Evolutionary conservation across 2,329 filamentous ascomycete species (phyloP).

Genomic region (Coniosporium tulheliwenetii): DNA sequence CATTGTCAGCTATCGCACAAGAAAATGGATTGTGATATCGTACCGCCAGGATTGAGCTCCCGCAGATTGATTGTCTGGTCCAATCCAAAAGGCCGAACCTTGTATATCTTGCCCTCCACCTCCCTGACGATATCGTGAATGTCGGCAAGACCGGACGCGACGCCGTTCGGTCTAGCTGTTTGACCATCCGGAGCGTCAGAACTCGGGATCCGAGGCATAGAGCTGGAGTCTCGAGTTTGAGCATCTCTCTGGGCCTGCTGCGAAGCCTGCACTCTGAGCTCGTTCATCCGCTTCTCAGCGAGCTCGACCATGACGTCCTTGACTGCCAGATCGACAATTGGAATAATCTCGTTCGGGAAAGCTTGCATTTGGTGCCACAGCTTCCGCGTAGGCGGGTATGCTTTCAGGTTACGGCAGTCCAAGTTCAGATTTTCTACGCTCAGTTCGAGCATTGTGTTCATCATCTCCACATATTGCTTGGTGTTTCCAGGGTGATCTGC

Average conservation of each 20-base stretch:
- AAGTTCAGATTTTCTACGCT: constrained; percentile 75
- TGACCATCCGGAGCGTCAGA: constrained; percentile 45
- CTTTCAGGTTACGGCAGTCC: constrained; percentile 75
- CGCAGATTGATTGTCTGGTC: constrained; percentile 80
- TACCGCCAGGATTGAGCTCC: constrained; percentile 77
- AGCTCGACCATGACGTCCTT: constrained; percentile 90
- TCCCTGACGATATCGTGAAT: constrained; percentile 60
- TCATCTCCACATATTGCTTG: constrained; percentile 68
- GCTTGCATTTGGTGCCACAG: constrained; percentile 89
- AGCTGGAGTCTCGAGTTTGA: constrained; percentile 18
- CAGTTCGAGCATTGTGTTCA: constrained; percentile 82
- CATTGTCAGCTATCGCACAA: constrained; percentile 10
- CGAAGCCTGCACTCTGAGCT: constrained; percentile 39
- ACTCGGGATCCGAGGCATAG: constrained; percentile 43
- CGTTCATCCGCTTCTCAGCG: constrained; percentile 63
- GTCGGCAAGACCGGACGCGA: constrained; percentile 23
- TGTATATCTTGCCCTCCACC: constrained; percentile 65
- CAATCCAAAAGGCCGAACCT: constrained; percentile 77
- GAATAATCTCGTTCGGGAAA: constrained; percentile 92
- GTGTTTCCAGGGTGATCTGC: constrained; percentile 55
- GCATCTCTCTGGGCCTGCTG: constrained; percentile 23
- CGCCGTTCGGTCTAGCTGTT: constrained; percentile 17
- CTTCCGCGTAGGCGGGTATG: constrained; percentile 84
- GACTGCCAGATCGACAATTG: constrained; percentile 86
- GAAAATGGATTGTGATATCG: constrained; percentile 8